Percentiles rank a stretch among this genome's conserved stretches.
These are phyloP conservation scores for Kurtzmaniella natalensis DNA, from an alignment of 1,139 yeast genomes.

Conservation along the genomic window DNA sequence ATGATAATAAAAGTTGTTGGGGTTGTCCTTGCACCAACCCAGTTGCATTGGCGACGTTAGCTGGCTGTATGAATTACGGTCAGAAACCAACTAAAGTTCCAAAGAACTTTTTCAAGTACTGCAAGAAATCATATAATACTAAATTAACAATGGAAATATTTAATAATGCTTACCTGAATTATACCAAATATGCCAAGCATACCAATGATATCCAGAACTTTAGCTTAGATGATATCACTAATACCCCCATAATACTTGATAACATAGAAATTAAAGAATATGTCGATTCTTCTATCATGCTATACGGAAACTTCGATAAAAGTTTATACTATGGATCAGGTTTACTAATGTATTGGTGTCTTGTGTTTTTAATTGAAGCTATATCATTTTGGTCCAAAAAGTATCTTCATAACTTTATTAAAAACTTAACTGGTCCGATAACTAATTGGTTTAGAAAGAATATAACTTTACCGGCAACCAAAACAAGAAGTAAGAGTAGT, in stretches of 20 bases:
- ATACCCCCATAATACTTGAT: constrained; percentile 22
- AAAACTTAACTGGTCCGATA: constrained; percentile 19
- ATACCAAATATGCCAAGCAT: constrained; percentile 15
- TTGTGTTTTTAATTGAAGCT: constrained; percentile 37
- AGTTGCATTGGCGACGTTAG: constrained; percentile 13
- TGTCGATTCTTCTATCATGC: constrained; percentile 11
- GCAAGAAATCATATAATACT: constrained; percentile 7
- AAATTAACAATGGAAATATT: constrained; percentile 8
- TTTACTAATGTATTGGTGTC: constrained; percentile 45
- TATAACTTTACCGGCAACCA: constrained; percentile 29
- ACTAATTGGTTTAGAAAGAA: constrained; percentile 24
- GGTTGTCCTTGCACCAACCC: constrained; percentile 12
- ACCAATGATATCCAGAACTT: constrained; percentile 19
- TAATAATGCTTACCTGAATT: constrained; percentile 15
- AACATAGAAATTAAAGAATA: constrained; percentile 12
- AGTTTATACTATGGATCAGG: constrained; percentile 48
- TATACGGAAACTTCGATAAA: constrained; percentile 22
- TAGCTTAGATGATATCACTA: constrained; percentile 16
- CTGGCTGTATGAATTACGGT: constrained; percentile 11
- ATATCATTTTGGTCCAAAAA: constrained; percentile 37
- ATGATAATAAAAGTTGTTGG: constrained; percentile 1
- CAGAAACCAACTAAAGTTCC: constrained; percentile 1
- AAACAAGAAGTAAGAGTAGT: constrained; percentile 19
- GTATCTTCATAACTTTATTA: constrained; percentile 22
- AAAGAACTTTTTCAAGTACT: not conserved